Conservation (phyloP, 805 yeast genomes). For the Sugiyamaella lignohabitans region DNA sequence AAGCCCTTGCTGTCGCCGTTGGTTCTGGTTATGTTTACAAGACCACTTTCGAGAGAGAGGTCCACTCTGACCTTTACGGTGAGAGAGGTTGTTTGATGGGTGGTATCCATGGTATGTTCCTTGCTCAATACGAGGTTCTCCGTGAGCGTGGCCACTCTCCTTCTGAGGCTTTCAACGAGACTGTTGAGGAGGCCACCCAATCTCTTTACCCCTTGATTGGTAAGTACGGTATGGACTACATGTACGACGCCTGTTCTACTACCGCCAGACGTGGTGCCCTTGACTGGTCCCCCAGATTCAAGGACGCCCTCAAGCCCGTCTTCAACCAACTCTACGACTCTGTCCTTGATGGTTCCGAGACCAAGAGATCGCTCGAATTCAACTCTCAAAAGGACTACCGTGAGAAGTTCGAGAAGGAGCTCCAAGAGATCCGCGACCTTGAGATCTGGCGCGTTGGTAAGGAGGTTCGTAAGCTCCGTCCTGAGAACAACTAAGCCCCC, state of each 20-base stretch:
- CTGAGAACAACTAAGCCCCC: conserved; percentile 90
- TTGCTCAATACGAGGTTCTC: conserved; percentile 98
- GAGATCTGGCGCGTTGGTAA: conserved; percentile 99
- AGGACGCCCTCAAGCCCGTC: conserved; percentile 97
- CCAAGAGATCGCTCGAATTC: conserved; percentile 96
- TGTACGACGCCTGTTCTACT: conserved; percentile 99
- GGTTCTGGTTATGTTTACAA: conserved; percentile 99
- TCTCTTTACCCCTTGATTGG: conserved; percentile 98
- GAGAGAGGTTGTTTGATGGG: conserved; percentile 99
- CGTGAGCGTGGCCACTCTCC: conserved; percentile 99
- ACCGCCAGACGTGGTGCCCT: conserved; percentile 99
- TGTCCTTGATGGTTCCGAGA: conserved; percentile 94
- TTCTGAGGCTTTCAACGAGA: conserved; percentile 99
- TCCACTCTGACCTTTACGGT: conserved; percentile 98
- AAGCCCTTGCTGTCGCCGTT: conserved; percentile 97
- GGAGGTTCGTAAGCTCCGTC: conserved; percentile 99
- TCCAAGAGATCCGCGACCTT: conserved; percentile 88
- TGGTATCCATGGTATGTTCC: conserved; percentile 99
- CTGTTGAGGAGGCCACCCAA: conserved; percentile 99
- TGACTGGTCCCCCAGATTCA: conserved; percentile 99
- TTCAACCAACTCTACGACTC: conserved; percentile 93
- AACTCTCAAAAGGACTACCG: conserved; percentile 98
- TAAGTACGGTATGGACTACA: conserved; percentile 99
- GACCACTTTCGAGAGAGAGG: conserved; percentile 99
- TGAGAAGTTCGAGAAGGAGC: conserved; percentile 89